Evolutionary conservation across 495 filamentous ascomycete genomes (phyloP).

Genomic region (Penicillium argentinense): DNA sequence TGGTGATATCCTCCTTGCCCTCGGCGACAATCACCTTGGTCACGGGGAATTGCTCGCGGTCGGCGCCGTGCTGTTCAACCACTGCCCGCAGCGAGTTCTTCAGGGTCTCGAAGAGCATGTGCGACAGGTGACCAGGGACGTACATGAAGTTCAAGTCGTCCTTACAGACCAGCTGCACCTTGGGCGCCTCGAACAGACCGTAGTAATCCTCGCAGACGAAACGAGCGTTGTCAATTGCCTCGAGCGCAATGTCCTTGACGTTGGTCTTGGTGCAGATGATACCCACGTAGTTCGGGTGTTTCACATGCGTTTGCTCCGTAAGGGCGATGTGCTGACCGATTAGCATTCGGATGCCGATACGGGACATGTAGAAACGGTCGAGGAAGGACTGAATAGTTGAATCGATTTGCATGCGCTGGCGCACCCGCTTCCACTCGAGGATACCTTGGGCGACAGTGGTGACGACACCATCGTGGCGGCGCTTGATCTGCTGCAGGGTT

Average conservation of each 20-base stretch:
- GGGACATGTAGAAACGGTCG: slow-evolving; percentile 99
- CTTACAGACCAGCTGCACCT: slow-evolving; percentile 93
- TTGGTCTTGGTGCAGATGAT: slow-evolving; percentile 99
- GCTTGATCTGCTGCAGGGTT: slow-evolving; percentile 86
- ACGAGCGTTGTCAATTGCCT: slow-evolving; percentile 96
- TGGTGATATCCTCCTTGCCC: slow-evolving; percentile 97
- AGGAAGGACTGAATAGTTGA: slow-evolving; percentile 94
- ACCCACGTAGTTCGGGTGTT: slow-evolving; percentile 90
- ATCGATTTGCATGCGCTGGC: slow-evolving; percentile 98
- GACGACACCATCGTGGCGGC: slow-evolving; percentile 93
- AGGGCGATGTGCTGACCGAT: slow-evolving; percentile 98
- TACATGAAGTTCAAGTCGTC: slow-evolving; percentile 98
- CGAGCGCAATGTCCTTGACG: slow-evolving; percentile 90
- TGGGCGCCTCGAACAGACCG: slow-evolving; percentile 94
- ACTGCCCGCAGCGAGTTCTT: slow-evolving; percentile 98
- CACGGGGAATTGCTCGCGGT: slow-evolving; percentile 92
- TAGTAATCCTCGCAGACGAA: slow-evolving; percentile 99
- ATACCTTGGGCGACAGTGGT: slow-evolving; percentile 95
- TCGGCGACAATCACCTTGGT: slow-evolving; percentile 97
- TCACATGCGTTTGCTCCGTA: slow-evolving; percentile 83
- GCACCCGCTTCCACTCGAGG: slow-evolving; percentile 92
- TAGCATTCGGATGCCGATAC: slow-evolving; percentile 99
- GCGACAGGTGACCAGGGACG: slow-evolving; percentile 92
- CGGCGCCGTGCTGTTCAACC: slow-evolving; percentile 91
- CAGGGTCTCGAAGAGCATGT: slow-evolving; percentile 99